Conservation (phyloP, 371 early-diverging fungal genomes). For the Rhizopus delemar region DNA sequence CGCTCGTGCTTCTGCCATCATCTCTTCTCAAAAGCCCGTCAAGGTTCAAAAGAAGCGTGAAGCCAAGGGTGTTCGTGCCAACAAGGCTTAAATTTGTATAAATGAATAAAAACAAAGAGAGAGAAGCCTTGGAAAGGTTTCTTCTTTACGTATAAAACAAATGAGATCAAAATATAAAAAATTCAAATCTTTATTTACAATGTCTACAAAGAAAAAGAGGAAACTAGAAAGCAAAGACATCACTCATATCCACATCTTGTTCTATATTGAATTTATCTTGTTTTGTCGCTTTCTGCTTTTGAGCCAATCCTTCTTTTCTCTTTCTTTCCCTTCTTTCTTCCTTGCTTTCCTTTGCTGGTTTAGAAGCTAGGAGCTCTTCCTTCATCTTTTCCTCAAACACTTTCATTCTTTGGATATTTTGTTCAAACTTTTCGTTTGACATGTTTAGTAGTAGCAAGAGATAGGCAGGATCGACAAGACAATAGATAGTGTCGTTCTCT, state of each 20-base stretch:
- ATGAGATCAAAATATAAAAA: no score
- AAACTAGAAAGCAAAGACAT: not conserved
- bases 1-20: constrained; percentile 78
- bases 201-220: not conserved
- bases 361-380: constrained; percentile 19
- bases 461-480: constrained; percentile 52
- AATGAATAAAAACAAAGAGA: no score
- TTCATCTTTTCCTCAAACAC: constrained; percentile 46
- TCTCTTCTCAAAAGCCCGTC: constrained; percentile 62
- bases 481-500: constrained; percentile 38
- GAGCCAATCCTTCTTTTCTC: constrained; percentile 47
- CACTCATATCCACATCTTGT: not conserved
- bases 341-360: constrained; percentile 44
- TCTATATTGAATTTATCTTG: not conserved
- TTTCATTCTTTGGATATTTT: constrained; percentile 53
- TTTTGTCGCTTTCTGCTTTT: not conserved
- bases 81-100: constrained; percentile 31
- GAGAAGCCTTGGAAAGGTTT: no score
- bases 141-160: no score
- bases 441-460: constrained; percentile 44
- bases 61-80: constrained; percentile 34
- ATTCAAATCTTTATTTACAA: no score
- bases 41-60: constrained; percentile 63
- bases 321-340: constrained; percentile 62
- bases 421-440: constrained; percentile 58